A percentile compares a stretch with the other conserved stretches of the same genome.
These are phyloP conservation scores for Elasticomyces elasticus DNA, from an alignment of 495 filamentous ascomycete genomes.

Conservation along the genomic window DNA sequence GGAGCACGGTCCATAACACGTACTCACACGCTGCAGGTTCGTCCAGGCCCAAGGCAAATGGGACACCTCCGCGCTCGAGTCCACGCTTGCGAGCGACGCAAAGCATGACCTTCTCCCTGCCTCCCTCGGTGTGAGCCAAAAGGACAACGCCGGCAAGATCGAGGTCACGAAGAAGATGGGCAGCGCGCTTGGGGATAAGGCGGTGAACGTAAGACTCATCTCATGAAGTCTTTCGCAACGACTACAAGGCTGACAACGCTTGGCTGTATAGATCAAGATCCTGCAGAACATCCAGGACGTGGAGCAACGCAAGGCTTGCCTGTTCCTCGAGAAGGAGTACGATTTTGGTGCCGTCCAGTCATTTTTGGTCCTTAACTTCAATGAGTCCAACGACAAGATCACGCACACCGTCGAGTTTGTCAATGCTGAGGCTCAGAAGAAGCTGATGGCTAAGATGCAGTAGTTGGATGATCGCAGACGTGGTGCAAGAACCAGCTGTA, in stretches of 20 bases:
- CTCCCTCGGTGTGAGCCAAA: conserved; percentile 9
- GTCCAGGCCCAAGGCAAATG: neutral
- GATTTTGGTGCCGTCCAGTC: conserved; percentile 10
- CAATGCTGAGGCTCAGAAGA: conserved; percentile 16
- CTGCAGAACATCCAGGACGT: conserved; percentile 14
- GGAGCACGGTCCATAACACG: neutral
- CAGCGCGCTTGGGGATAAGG: conserved; percentile 6
- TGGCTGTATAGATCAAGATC: conserved; percentile 7
- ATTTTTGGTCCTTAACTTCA: conserved; percentile 14
- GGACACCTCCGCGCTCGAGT: conserved; percentile 5
- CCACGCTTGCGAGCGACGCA: neutral
- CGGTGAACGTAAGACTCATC: conserved; percentile 2
- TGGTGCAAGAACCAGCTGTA: neutral
- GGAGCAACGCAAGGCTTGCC: conserved; percentile 7
- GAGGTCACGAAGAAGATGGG: conserved; percentile 14
- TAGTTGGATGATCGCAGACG: neutral
- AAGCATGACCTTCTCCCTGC: conserved; percentile 15
- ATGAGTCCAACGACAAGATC: conserved; percentile 9
- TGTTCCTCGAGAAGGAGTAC: conserved; percentile 12
- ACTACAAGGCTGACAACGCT: neutral
- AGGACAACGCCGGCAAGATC: conserved; percentile 16
- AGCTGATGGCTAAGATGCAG: conserved; percentile 6
- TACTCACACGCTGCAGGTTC: neutral
- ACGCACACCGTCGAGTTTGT: conserved; percentile 15
- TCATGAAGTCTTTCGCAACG: neutral